These are phyloP conservation scores for Saccharum spontaneum DNA, from an alignment of 176 grass and related monocot genomes.

Conservation along the genomic window DNA sequence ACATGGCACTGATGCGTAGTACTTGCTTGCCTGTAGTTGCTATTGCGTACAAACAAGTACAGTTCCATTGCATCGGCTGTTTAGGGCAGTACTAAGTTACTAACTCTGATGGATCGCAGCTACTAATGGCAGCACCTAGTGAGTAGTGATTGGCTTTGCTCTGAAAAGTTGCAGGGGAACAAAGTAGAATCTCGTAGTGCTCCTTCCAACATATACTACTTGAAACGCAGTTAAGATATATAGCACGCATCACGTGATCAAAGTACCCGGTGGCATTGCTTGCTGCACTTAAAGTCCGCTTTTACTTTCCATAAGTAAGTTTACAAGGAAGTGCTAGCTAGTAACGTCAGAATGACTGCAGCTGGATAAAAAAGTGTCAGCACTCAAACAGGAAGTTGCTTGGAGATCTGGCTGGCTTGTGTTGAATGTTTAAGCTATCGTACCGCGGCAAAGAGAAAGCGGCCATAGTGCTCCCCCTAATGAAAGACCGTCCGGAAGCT, in stretches of 20 bases:
- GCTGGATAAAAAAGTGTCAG: background rate
- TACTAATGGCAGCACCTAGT: background rate
- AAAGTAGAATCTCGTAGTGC: no score
- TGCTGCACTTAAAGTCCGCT: background rate
- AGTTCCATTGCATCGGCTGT: background rate
- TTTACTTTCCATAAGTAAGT: slow-evolving; percentile 12
- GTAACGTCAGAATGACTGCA: background rate
- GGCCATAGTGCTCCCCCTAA: background rate
- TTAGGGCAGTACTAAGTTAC: background rate
- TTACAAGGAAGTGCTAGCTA: background rate
- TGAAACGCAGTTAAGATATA: background rate
- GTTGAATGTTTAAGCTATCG: background rate
- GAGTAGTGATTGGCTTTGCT: background rate
- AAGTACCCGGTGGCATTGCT: background rate
- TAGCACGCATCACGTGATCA: background rate
- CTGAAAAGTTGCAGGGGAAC: background rate
- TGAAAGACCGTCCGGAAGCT: background rate
- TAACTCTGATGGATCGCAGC: background rate
- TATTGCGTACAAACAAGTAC: background rate
- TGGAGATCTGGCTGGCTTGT: background rate
- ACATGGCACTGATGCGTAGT: background rate
- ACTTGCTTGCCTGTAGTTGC: background rate
- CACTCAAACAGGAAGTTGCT: background rate
- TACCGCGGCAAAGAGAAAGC: background rate
- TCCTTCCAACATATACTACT: background rate